Evolutionary conservation across 139 green algal species (phyloP).

Genomic region (Chlamydomonas applanata): DNA sequence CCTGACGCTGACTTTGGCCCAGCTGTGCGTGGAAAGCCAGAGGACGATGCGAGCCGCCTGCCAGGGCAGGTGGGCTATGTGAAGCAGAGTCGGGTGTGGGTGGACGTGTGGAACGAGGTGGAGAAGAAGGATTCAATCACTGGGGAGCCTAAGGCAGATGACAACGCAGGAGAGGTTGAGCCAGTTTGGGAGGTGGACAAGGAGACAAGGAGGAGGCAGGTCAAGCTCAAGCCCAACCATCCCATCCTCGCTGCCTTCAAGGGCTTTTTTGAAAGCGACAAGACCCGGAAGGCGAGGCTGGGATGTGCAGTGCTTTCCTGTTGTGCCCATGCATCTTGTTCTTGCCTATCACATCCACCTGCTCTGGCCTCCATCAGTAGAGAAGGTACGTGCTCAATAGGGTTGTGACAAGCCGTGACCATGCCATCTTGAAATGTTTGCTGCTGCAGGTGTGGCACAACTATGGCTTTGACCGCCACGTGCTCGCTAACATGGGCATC

Average conservation of each 20-base stretch:
- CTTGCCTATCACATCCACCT: too few relatives aligned
- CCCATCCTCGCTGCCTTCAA: conserved; percentile 74
- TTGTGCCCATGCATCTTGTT: too few relatives aligned
- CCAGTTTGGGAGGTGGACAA: background rate
- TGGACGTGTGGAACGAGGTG: conserved; percentile 68
- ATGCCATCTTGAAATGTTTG: too few relatives aligned
- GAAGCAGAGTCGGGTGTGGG: conserved; percentile 62
- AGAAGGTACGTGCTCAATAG: too few relatives aligned
- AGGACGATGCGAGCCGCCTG: conserved; percentile 4
- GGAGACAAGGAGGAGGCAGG: too few relatives aligned
- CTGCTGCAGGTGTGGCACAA: conserved; percentile 93
- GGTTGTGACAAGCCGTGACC: too few relatives aligned
- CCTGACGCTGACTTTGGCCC: conserved; percentile 65
- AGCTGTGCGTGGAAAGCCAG: background rate
- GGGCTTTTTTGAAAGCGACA: conserved; percentile 75
- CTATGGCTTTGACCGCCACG: conserved; percentile 97
- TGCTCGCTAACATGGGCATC: conserved; percentile 77
- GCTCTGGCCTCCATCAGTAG: too few relatives aligned
- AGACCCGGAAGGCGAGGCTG: too few relatives aligned
- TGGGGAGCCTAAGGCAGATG: too few relatives aligned
- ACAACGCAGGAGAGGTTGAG: background rate
- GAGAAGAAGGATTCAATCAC: conserved; percentile 16
- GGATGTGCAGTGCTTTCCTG: too few relatives aligned
- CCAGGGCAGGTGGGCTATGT: too few relatives aligned
- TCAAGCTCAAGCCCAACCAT: conserved; percentile 29